Evolutionary conservation across 2,329 filamentous ascomycete species (phyloP).

Genomic region (Neopestalotiopsis sp.): DNA sequence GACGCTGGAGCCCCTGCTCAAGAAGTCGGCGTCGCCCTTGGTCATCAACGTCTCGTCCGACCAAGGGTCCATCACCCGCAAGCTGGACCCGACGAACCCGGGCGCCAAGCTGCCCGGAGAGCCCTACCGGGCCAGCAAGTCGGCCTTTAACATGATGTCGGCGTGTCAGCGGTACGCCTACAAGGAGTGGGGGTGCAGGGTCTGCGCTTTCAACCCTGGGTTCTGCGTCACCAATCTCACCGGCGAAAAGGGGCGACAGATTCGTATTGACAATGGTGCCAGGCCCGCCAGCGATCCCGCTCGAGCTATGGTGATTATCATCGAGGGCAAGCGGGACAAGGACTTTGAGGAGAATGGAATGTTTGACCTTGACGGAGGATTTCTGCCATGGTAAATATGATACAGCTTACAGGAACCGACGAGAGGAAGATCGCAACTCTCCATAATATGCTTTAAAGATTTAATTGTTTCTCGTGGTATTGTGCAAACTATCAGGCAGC

Average conservation of each 20-base stretch:
- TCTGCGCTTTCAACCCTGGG: conserved; percentile 41
- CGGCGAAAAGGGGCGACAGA: conserved; percentile 32
- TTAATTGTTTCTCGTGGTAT: too few species aligned
- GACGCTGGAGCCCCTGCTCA: conserved; percentile 36
- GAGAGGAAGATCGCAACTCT: not conserved
- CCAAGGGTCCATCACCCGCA: conserved; percentile 40
- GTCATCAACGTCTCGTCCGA: conserved; percentile 45
- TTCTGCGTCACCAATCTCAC: conserved; percentile 40
- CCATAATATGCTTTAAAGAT: too few species aligned
- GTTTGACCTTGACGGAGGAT: conserved; percentile 28
- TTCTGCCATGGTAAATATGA: conserved; percentile 26
- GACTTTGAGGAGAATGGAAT: conserved; percentile 32
- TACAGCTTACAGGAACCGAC: not conserved
- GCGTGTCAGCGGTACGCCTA: conserved; percentile 35
- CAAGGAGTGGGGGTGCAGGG: conserved; percentile 36
- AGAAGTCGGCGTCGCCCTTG: conserved; percentile 34
- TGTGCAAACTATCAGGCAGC: too few species aligned
- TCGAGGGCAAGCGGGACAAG: conserved; percentile 35
- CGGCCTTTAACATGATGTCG: conserved; percentile 47
- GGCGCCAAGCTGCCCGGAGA: conserved; percentile 37
- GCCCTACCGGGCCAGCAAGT: conserved; percentile 47
- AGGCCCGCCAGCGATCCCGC: conserved; percentile 35
- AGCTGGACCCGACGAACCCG: conserved; percentile 33
- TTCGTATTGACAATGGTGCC: conserved; percentile 31
- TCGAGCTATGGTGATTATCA: conserved; percentile 29